Evolutionary conservation across 2,329 filamentous ascomycete species (phyloP).

Genomic region (Stagonosporopsis vannaccii): DNA sequence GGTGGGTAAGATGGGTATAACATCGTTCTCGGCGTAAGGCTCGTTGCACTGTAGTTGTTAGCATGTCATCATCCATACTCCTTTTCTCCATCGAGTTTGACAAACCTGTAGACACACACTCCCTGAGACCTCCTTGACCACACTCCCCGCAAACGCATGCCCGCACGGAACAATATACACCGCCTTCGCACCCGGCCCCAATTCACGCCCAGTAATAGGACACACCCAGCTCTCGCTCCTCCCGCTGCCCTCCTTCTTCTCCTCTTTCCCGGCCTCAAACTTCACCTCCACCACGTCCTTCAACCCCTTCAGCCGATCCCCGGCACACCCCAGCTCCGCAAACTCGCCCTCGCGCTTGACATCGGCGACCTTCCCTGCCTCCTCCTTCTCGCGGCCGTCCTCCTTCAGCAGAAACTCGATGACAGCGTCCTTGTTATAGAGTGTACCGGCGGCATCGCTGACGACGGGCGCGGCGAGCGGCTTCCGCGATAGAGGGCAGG

Average conservation of each 20-base stretch:
- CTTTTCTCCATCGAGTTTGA: neutral
- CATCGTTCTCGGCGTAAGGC: constrained; percentile 73
- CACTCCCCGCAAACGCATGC: constrained; percentile 88
- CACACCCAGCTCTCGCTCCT: constrained; percentile 74
- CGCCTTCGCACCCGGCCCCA: constrained; percentile 79
- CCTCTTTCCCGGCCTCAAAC: constrained; percentile 64
- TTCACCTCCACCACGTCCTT: constrained; percentile 88
- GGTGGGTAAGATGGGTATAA: constrained; percentile 82
- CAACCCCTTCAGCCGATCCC: constrained; percentile 74
- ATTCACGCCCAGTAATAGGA: constrained; percentile 83
- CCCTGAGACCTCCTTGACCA: constrained; percentile 78
- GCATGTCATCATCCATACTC: neutral
- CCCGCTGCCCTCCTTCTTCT: constrained; percentile 50
- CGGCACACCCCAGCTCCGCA: constrained; percentile 53
- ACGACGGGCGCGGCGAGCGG: constrained; percentile 78
- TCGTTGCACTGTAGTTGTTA: constrained; percentile 70
- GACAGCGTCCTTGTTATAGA: constrained; percentile 95
- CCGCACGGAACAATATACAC: constrained; percentile 95
- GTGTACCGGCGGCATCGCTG: constrained; percentile 80
- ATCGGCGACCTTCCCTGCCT: constrained; percentile 55
- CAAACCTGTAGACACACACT: constrained; percentile 67
- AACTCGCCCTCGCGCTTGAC: constrained; percentile 66
- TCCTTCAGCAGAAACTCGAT: constrained; percentile 71
- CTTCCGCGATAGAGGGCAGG: constrained; percentile 84
- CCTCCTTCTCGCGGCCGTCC: constrained; percentile 66